Percentiles rank a stretch among this genome's conserved stretches.
phyloP scores from a whole-genome alignment of 345 rosid genomes.

The Gossypium ekmanianum region DNA sequence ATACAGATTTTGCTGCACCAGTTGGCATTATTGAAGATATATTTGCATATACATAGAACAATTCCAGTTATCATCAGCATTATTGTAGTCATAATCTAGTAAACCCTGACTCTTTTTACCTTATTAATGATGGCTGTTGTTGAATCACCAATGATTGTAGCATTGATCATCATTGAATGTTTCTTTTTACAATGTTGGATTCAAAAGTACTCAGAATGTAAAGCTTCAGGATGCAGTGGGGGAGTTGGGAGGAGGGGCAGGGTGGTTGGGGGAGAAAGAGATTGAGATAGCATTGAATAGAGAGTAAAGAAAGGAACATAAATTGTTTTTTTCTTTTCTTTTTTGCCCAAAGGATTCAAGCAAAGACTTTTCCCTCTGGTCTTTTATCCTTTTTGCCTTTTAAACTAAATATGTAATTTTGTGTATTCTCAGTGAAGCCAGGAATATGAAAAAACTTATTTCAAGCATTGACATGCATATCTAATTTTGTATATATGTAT shows the following conservation, averaged over 20 bases:
- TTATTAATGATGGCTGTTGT: not conserved
- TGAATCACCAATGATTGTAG: not conserved
- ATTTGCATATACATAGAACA: not conserved
- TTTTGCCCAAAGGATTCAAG: not conserved
- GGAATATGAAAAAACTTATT: not conserved
- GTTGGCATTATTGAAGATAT: not conserved
- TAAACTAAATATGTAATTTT: not conserved
- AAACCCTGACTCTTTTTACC: not conserved
- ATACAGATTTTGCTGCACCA: not conserved
- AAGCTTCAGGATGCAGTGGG: not conserved
- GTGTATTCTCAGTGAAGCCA: not conserved
- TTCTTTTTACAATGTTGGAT: not conserved
- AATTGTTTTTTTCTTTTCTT: not conserved
- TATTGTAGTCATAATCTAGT: not conserved
- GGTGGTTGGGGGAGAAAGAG: not conserved
- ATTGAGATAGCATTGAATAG: not conserved
- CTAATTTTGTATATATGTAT: not conserved
- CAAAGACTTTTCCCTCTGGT: slow-evolving; percentile 7
- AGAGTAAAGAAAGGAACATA: not conserved
- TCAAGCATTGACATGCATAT: not conserved
- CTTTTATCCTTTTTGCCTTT: not conserved
- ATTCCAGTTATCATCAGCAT: not conserved
- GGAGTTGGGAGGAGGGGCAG: not conserved
- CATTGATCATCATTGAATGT: not conserved
- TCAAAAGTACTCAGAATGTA: not conserved